A percentile compares a stretch with the other conserved stretches of the same genome.
Conservation (phyloP, 352 stramenopile species). For the Phytophthora agathidicida region DNA sequence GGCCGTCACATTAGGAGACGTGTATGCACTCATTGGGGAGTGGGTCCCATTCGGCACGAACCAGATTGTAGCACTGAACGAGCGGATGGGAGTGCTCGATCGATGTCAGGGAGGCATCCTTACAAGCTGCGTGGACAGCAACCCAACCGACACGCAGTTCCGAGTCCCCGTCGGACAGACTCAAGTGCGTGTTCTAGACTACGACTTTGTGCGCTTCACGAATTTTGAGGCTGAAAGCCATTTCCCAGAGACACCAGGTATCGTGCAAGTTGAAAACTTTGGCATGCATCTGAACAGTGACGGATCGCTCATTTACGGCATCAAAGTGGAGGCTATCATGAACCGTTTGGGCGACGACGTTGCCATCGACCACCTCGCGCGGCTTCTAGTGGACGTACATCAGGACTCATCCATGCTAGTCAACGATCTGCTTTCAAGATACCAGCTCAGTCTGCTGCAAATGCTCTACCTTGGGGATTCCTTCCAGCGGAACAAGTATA, state of each 20-base stretch:
- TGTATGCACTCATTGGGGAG: constrained; percentile 97
- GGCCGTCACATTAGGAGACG: constrained; percentile 95
- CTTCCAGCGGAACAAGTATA: constrained; percentile 97
- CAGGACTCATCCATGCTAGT: constrained; percentile 96
- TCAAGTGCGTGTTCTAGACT: constrained; percentile 96
- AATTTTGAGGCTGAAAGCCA: constrained; percentile 99
- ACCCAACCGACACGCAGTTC: constrained; percentile 87
- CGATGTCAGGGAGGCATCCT: constrained; percentile 97
- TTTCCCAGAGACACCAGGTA: constrained; percentile 93
- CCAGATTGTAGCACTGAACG: constrained; percentile 97
- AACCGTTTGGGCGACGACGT: constrained; percentile 96
- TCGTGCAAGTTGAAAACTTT: constrained; percentile 97
- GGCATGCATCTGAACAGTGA: constrained; percentile 88
- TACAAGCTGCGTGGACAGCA: constrained; percentile 91
- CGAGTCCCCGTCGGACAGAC: constrained; percentile 92
- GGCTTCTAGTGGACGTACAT: constrained; percentile 97
- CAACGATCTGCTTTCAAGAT: constrained; percentile 95
- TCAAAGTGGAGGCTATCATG: constrained; percentile 96
- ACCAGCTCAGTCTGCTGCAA: constrained; percentile 95
- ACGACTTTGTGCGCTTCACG: constrained; percentile 97
- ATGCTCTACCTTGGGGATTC: constrained; percentile 96
- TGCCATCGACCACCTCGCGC: constrained; percentile 95
- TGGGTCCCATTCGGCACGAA: constrained; percentile 98
- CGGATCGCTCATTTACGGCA: constrained; percentile 84
- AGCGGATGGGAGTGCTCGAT: constrained; percentile 96